Percentiles rank a stretch among this genome's conserved stretches.
phyloP scores from a whole-genome alignment of 352 stramenopile genomes.

The Phytophthora macrochlamydospora region DNA sequence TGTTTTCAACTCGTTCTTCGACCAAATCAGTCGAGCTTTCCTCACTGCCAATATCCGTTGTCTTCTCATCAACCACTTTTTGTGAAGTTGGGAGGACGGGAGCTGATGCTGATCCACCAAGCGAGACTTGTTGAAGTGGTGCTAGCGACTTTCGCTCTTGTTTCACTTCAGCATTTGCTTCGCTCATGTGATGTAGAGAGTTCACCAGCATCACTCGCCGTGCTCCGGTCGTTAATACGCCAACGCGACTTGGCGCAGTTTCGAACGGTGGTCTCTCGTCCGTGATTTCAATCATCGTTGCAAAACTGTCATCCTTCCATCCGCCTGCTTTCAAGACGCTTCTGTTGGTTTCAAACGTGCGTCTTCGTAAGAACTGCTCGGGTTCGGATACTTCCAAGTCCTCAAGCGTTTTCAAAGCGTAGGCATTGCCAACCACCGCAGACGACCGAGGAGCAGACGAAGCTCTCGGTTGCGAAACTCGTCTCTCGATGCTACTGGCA shows the following conservation, averaged over 20 bases:
- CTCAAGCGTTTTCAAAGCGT: conserved; percentile 20
- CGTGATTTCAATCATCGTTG: conserved; percentile 64
- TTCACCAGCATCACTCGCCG: conserved; percentile 23
- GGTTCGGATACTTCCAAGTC: conserved; percentile 27
- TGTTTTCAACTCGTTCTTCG: not conserved
- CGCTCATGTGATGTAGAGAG: conserved; percentile 6
- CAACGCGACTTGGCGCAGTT: conserved; percentile 12
- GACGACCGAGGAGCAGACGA: conserved; percentile 32
- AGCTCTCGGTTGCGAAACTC: conserved; percentile 11
- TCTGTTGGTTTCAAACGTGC: conserved; percentile 27
- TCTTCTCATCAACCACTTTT: not conserved
- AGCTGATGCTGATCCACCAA: conserved; percentile 21
- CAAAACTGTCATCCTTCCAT: conserved; percentile 46
- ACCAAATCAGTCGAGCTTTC: not conserved
- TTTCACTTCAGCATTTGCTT: not conserved
- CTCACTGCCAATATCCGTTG: not conserved
- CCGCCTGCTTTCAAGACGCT: conserved; percentile 50
- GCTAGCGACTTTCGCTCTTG: conserved; percentile 1
- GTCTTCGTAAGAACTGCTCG: conserved; percentile 63
- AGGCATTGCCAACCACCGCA: conserved; percentile 32
- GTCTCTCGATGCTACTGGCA: conserved; percentile 9
- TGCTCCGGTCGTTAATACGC: conserved; percentile 20
- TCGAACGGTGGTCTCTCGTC: conserved; percentile 40
- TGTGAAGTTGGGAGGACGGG: conserved; percentile 17
- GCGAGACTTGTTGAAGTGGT: conserved; percentile 1